Conservation (phyloP, 2,329 filamentous ascomycete genomes). For the Sclerotinia borealis region DNA sequence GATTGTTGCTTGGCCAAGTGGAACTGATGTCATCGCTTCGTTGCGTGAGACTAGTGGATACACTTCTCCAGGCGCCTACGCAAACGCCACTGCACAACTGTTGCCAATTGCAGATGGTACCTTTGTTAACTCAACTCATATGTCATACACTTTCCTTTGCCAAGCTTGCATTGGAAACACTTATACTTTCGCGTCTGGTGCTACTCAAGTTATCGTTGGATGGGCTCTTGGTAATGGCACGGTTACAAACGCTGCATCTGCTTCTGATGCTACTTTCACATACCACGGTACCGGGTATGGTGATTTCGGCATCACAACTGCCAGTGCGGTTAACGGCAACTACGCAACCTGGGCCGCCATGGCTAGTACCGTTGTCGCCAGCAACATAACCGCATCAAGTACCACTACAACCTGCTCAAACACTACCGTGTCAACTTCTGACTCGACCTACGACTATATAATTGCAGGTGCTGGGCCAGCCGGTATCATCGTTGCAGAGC, state of each 20-base stretch:
- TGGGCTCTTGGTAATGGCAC: slow-evolving; percentile 11
- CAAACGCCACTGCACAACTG: slow-evolving; percentile 36
- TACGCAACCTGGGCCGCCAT: slow-evolving; percentile 7
- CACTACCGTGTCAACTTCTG: background rate
- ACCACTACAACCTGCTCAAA: background rate
- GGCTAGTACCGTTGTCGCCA: background rate
- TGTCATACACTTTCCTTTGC: slow-evolving; percentile 50
- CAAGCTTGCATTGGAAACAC: slow-evolving; percentile 35
- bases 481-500: slow-evolving; percentile 11
- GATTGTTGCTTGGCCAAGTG: slow-evolving; percentile 45
- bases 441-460: slow-evolving; percentile 9
- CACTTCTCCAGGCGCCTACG: slow-evolving; percentile 40
- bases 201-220: background rate
- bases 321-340: background rate
- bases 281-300: slow-evolving; percentile 9
- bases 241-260: slow-evolving; percentile 6
- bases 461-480: slow-evolving; percentile 10
- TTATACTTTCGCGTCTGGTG: background rate
- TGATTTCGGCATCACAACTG: background rate
- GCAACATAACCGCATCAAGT: background rate
- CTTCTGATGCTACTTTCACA: slow-evolving; percentile 8
- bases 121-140: slow-evolving; percentile 46
- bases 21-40: slow-evolving; percentile 36
- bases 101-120: slow-evolving; percentile 45
- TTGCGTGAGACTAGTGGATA: slow-evolving; percentile 41